Base-by-base conservation (phyloP, 2,329 filamentous ascomycete genomes). In the Ceratocystiopsis brevicomis region DNA sequence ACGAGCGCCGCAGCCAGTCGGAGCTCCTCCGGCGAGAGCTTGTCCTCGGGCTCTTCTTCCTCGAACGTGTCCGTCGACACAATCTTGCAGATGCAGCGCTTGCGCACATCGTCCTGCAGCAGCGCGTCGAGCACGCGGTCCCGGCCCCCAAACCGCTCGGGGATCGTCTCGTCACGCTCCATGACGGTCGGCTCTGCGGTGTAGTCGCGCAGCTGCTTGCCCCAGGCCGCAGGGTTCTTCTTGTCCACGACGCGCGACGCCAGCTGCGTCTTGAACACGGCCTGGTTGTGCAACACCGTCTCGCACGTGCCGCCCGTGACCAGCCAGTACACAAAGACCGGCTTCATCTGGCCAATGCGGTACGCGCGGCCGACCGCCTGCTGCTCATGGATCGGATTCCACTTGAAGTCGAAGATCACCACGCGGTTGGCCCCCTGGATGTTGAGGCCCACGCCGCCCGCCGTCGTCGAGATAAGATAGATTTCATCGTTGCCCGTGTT, bases 341-440 rank as follows among this genome's bases (percentile, higher is more conserved):
- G 67, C 52, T 87, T 90, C 35, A 61, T 64, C 57, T 95, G 87
- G 0, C 86, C 85, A 33, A 95, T 71, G 1, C 87, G 81, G 58
- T 90, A 94, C 0, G 83, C 80, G 43, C 87, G 72, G 2, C 85
- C 87, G 41, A 94, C 74, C 1, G 87, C 87, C 59, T 95, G 87
- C 53, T 86, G 78, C 57, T 94, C 87, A 54, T 78, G 68, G 6
- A 76, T 70, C 0, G 87, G 87, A 49, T 87, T 90, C 61, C 78
- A 94, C 47, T 69, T 67, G 53, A 81, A 84, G 56, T 95, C 87
- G 44, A 92, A 81, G 17, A 95, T 79, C 17, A 95, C 71, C 1
- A 94, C 82, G 17, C 87, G 74, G 55, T 86, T 94, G 1, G 87
- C 87, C 1, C 80, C 78, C 37, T 74, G 73, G 13, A 95, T 79